These are phyloP conservation scores for Myxozyma mucilagina DNA, from an alignment of 805 yeast species.

Conservation along the genomic window DNA sequence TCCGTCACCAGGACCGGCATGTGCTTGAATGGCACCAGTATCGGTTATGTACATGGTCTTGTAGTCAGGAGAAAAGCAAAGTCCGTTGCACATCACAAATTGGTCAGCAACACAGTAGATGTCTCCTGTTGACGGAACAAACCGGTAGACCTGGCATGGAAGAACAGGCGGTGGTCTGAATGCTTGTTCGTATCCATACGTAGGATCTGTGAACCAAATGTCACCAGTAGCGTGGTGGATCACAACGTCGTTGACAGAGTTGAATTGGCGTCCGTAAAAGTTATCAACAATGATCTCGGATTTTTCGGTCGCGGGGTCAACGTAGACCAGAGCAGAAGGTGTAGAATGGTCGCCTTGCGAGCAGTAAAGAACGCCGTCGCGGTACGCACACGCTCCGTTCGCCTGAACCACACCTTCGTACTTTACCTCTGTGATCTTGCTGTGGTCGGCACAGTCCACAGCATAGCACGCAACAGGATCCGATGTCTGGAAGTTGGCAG, in stretches of 20 bases:
- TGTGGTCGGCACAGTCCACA: conserved; percentile 15
- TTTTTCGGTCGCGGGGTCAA: conserved; percentile 17
- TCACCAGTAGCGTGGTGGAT: conserved; percentile 30
- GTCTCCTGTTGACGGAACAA: conserved; percentile 18
- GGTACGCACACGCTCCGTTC: conserved; percentile 26
- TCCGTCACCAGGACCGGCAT: conserved; percentile 28
- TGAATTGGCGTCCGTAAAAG: conserved; percentile 29
- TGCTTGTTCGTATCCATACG: conserved; percentile 28
- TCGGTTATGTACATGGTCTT: conserved; percentile 24
- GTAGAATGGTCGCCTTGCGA: conserved; percentile 19
- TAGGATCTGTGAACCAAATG: conserved; percentile 31
- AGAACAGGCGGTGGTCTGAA: conserved; percentile 23
- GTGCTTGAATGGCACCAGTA: conserved; percentile 26
- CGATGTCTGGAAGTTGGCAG: conserved; percentile 25
- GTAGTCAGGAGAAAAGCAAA: conserved; percentile 31
- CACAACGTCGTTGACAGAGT: conserved; percentile 30
- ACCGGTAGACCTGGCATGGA: conserved; percentile 26
- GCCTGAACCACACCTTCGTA: conserved; percentile 23
- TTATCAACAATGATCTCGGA: conserved; percentile 19
- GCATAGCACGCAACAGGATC: conserved; percentile 18
- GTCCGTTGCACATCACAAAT: conserved; percentile 27
- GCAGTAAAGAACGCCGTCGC: conserved; percentile 23
- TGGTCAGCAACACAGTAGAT: conserved; percentile 22
- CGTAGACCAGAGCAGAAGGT: conserved; percentile 21
- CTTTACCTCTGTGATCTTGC: conserved; percentile 9